Percentiles rank a stretch among this genome's conserved stretches.
phyloP scores from a whole-genome alignment of 1,139 yeast species.

The Yamadazyma blattariae region DNA sequence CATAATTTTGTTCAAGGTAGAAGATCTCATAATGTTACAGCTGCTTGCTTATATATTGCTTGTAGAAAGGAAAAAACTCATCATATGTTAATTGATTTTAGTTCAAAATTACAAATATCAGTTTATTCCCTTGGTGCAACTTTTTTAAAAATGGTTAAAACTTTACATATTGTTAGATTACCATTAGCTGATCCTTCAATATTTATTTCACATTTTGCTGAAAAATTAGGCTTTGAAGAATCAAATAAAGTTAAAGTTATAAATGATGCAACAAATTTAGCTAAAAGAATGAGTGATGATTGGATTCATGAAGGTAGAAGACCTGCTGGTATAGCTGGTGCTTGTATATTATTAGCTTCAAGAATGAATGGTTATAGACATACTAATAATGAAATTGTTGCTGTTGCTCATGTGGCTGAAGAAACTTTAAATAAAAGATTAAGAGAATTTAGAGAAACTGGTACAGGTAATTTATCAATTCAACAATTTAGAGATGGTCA shows the following conservation, averaged over 20 bases:
- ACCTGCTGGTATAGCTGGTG: constrained; percentile 99
- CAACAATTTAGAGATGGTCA: constrained; percentile 59
- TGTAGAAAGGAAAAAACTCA: constrained; percentile 89
- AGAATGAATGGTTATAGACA: constrained; percentile 94
- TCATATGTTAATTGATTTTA: constrained; percentile 94
- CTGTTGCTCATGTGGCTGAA: constrained; percentile 93
- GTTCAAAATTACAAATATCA: constrained; percentile 83
- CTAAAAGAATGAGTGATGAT: constrained; percentile 88
- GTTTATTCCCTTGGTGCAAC: constrained; percentile 97
- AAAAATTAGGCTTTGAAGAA: constrained; percentile 69
- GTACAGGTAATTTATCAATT: constrained; percentile 71
- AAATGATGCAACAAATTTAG: constrained; percentile 81
- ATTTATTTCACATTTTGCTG: constrained; percentile 91
- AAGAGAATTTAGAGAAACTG: constrained; percentile 80
- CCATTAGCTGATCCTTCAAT: constrained; percentile 94
- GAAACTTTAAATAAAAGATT: constrained; percentile 88
- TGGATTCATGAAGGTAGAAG: constrained; percentile 97
- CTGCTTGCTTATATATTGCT: constrained; percentile 91
- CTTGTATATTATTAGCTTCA: constrained; percentile 88
- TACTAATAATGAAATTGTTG: constrained; percentile 90
- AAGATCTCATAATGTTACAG: constrained; percentile 88
- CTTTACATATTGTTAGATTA: constrained; percentile 66
- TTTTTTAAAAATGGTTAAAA: constrained; percentile 83
- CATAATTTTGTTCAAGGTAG: constrained; percentile 94
- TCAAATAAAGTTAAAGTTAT: constrained; percentile 70